Conservation (phyloP, 2,329 filamentous ascomycete genomes). For the Alternaria sp. region DNA sequence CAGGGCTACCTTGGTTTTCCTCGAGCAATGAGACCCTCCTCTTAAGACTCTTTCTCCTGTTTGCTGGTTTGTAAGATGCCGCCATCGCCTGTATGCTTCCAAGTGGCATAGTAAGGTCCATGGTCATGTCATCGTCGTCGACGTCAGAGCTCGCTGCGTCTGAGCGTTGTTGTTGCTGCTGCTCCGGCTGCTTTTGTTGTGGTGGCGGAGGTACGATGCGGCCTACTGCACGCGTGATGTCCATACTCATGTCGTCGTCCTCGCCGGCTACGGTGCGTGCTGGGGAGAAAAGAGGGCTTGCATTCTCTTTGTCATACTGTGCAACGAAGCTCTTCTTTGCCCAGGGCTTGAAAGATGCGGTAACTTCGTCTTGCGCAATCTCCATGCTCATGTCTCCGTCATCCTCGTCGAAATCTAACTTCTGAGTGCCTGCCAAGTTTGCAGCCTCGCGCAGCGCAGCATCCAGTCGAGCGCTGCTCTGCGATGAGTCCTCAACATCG, state of each 20-base stretch:
- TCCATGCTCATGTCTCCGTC: constrained; percentile 60
- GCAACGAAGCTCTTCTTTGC: constrained; percentile 60
- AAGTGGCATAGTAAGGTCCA: constrained; percentile 64
- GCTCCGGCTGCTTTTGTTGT: constrained; percentile 36
- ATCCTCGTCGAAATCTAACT: constrained; percentile 59
- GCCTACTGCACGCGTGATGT: constrained; percentile 84
- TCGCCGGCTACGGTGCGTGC: constrained; percentile 51
- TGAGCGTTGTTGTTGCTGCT: constrained; percentile 25
- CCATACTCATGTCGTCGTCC: constrained; percentile 83
- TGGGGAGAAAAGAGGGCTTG: constrained; percentile 55
- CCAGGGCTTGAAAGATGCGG: constrained; percentile 77
- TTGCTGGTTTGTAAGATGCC: constrained; percentile 31
- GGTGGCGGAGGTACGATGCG: constrained; percentile 67
- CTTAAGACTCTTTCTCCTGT: constrained; percentile 50
- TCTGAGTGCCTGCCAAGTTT: constrained; percentile 74
- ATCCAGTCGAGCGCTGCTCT: constrained; percentile 76
- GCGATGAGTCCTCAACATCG: constrained; percentile 63
- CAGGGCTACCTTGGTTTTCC: constrained; percentile 45
- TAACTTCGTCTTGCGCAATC: constrained; percentile 69
- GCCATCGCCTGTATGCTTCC: constrained; percentile 55
- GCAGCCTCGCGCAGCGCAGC: constrained; percentile 78
- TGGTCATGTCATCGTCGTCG: constrained; percentile 57
- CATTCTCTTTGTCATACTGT: constrained; percentile 57
- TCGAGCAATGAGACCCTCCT: constrained; percentile 51
- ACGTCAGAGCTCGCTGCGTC: constrained; percentile 45